Conservation (phyloP, 2,329 filamentous ascomycete species). For the Ophiostoma perfectum region DNA sequence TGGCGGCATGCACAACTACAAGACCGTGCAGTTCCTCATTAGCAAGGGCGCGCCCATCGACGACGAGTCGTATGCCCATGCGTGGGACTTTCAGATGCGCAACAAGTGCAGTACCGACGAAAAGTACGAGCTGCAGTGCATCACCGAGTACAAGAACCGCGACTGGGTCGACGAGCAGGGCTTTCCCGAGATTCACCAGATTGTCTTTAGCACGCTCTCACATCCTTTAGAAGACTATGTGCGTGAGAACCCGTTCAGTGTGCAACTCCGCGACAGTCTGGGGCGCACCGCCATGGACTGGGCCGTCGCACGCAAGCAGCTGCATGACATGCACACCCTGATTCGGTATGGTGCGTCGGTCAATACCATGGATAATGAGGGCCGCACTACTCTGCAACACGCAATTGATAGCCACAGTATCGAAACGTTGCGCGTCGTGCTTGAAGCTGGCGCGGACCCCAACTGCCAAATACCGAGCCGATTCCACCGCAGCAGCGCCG, state of each 20-base stretch:
- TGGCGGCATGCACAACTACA: constrained; percentile 11
- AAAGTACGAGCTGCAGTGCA: not conserved
- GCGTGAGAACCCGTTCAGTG: not conserved
- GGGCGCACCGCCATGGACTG: constrained; percentile 3
- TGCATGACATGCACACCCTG: not conserved
- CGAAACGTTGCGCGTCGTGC: not conserved
- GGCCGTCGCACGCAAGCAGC: constrained; percentile 13
- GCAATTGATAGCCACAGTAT: not conserved
- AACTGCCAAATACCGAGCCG: not conserved
- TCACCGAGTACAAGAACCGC: not conserved
- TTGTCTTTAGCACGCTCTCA: not conserved
- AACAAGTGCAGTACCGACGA: not conserved
- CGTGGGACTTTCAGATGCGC: constrained; percentile 9
- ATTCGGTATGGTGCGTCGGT: not conserved
- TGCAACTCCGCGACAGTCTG: not conserved
- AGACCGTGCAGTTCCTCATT: not conserved
- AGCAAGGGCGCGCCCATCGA: not conserved
- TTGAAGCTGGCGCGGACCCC: not conserved
- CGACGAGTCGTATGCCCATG: constrained; percentile 5
- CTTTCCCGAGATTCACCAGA: not conserved
- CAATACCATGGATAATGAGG: not conserved
- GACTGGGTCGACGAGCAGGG: constrained; percentile 3
- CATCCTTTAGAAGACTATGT: not conserved
- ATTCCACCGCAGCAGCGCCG: constrained; percentile 6
- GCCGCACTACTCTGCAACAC: constrained; percentile 1